A percentile compares a stretch with the other conserved stretches of the same genome.
Conservation (phyloP, 371 early-diverging fungal species). For the Umbelopsis sp. region DNA sequence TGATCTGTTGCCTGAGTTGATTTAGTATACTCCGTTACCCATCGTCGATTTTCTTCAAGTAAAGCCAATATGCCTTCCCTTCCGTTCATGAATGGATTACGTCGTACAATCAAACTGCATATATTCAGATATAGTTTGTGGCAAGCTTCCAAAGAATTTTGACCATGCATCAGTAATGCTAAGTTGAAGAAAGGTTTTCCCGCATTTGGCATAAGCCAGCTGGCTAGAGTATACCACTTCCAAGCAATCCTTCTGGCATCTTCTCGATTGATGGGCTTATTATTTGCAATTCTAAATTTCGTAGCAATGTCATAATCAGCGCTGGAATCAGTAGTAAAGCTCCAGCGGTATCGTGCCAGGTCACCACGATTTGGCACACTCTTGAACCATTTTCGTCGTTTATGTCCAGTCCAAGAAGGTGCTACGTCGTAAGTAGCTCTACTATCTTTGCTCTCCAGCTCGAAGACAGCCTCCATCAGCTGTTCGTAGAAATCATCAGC, state of each 20-base stretch:
- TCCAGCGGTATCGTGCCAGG: conserved; percentile 64
- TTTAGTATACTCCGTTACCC: conserved; percentile 34
- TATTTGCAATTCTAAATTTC: conserved; percentile 2
- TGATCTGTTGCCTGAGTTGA: conserved; percentile 1
- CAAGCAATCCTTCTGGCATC: conserved; percentile 52
- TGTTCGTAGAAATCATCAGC: conserved; percentile 53
- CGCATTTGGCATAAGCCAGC: conserved; percentile 62
- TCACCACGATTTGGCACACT: conserved; percentile 60
- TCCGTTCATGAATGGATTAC: conserved; percentile 50
- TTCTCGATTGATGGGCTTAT: conserved; percentile 19
- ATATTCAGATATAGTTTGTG: conserved; percentile 48
- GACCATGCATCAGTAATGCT: conserved; percentile 31
- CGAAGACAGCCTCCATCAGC: conserved; percentile 39
- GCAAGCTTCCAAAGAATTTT: conserved; percentile 26
- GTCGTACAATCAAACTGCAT: conserved; percentile 52
- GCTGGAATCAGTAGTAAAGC: conserved; percentile 31
- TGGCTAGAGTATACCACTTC: conserved; percentile 56
- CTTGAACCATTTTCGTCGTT: conserved; percentile 55
- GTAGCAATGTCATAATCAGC: conserved; percentile 26
- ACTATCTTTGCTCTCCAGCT: conserved; percentile 26
- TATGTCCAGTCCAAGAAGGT: conserved; percentile 39
- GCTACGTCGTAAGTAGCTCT: conserved; percentile 2
- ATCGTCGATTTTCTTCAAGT: conserved; percentile 49
- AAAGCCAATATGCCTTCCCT: conserved; percentile 47
- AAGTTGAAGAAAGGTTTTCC: conserved; percentile 53